Percentiles rank a stretch among this genome's conserved stretches.
phyloP scores from a whole-genome alignment of 2,329 filamentous ascomycete species.

The Coniochaeta prunicola region DNA sequence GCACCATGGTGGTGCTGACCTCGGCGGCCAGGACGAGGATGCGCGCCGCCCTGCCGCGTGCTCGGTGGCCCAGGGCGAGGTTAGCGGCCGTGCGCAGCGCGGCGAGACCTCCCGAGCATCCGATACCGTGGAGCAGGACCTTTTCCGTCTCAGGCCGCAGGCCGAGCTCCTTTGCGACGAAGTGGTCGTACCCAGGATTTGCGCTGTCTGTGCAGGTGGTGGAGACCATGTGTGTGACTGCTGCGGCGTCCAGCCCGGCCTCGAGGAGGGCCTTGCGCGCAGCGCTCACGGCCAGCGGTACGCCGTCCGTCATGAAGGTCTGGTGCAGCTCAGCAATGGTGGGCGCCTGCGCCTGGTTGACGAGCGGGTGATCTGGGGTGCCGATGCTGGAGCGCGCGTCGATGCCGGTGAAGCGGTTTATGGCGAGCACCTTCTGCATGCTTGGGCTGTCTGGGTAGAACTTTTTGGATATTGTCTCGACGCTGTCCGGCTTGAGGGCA shows the following conservation, averaged over 20 bases:
- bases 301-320: slow-evolving; percentile 48
- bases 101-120: slow-evolving; percentile 58
- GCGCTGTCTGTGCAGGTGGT: slow-evolving; percentile 64
- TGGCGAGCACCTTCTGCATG: slow-evolving; percentile 55
- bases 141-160: slow-evolving; percentile 54
- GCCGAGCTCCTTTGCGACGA: slow-evolving; percentile 50
- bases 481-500: slow-evolving; percentile 37
- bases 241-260: slow-evolving; percentile 37
- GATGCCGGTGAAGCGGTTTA: slow-evolving; percentile 60
- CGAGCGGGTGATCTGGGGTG: slow-evolving; percentile 51
- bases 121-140: slow-evolving; percentile 58
- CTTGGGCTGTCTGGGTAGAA: slow-evolving; percentile 53
- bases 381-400: slow-evolving; percentile 56
- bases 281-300: slow-evolving; percentile 49
- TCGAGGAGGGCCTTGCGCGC: slow-evolving; percentile 48
- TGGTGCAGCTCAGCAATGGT: slow-evolving; percentile 48
- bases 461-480: slow-evolving; percentile 45
- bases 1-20: slow-evolving; percentile 51
- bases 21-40: slow-evolving; percentile 60
- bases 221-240: slow-evolving; percentile 61
- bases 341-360: slow-evolving; percentile 47
- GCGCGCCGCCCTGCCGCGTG: slow-evolving; percentile 51
- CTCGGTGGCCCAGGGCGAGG: slow-evolving; percentile 55
- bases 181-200: slow-evolving; percentile 63
- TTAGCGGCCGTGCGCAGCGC: slow-evolving; percentile 58